A percentile compares a stretch with the other conserved stretches of the same genome.
Evolutionary conservation across 2,329 filamentous ascomycete genomes (phyloP).

Genomic region (Colletotrichum tamarilloi): DNA sequence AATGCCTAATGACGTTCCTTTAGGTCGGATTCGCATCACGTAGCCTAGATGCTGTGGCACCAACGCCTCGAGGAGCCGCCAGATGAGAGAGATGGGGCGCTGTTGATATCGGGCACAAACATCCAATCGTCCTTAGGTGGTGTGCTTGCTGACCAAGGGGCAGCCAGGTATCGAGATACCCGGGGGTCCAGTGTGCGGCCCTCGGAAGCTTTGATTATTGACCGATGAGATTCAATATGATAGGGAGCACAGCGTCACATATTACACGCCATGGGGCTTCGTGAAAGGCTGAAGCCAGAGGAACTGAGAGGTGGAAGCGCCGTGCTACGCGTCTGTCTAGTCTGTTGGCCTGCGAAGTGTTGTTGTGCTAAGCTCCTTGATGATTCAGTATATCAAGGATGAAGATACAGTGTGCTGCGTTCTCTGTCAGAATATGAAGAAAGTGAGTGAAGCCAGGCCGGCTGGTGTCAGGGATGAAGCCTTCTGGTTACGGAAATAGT

Average conservation of each 20-base stretch:
- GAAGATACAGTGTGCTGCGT: neutral
- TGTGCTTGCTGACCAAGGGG: conserved; percentile 8
- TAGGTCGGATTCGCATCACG: conserved; percentile 15
- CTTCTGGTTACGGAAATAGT: conserved; percentile 7
- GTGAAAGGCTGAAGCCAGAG: neutral
- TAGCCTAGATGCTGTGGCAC: conserved; percentile 10
- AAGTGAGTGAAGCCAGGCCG: neutral
- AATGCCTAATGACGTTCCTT: conserved; percentile 15
- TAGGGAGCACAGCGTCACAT: conserved; percentile 16
- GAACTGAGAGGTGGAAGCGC: neutral
- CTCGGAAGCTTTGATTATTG: neutral
- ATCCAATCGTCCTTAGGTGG: neutral
- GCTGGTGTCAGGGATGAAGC: neutral
- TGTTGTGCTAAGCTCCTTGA: neutral
- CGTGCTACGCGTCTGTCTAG: neutral
- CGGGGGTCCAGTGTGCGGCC: neutral
- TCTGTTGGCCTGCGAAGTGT: neutral
- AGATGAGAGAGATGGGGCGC: conserved; percentile 9
- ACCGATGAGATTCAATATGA: neutral
- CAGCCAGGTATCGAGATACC: conserved; percentile 13
- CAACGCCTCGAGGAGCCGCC: conserved; percentile 17
- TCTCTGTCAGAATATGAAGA: conserved; percentile 11
- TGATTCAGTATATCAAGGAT: neutral
- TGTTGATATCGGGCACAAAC: neutral
- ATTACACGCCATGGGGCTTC: neutral